These are phyloP conservation scores for Amborella trichopoda DNA, from an alignment of 164 flowering plant genomes.

Conservation along the genomic window DNA sequence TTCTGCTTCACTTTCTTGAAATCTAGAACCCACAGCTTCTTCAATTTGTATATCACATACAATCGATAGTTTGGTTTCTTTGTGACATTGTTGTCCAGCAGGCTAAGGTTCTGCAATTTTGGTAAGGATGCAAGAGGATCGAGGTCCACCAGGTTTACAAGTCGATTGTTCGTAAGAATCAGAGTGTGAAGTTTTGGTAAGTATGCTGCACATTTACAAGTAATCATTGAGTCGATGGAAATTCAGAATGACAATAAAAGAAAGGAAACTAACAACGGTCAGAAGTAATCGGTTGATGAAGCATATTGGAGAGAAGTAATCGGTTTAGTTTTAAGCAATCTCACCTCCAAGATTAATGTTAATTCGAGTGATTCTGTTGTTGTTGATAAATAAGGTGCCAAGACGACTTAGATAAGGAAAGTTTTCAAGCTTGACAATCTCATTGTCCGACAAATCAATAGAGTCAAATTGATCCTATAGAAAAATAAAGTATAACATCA, in stretches of 20 bases:
- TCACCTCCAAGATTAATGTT: constrained; percentile 81
- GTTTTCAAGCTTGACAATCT: constrained; percentile 95
- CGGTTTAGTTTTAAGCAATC: background rate
- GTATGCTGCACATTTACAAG: constrained; percentile 90
- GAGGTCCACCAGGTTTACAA: constrained; percentile 85
- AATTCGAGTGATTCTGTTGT: constrained; percentile 85
- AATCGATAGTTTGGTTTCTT: constrained; percentile 85
- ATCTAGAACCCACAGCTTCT: constrained; percentile 71
- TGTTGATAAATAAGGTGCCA: constrained; percentile 72
- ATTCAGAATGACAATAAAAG: too few species aligned
- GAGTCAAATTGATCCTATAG: constrained; percentile 97
- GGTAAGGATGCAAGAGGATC: constrained; percentile 89
- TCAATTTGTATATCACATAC: constrained; percentile 82
- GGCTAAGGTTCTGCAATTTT: constrained; percentile 70
- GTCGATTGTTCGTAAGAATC: constrained; percentile 88
- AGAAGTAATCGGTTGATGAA: too few species aligned
- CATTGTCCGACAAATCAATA: constrained; percentile 90
- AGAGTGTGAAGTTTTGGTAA: constrained; percentile 82
- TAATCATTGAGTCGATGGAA: too few species aligned
- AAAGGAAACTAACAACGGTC: too few species aligned
- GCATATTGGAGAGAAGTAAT: background rate
- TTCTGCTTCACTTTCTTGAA: constrained; percentile 83
- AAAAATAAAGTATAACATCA: too few species aligned
- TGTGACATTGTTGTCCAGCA: constrained; percentile 77
- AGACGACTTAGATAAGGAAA: constrained; percentile 69